Percentiles rank a stretch among this genome's conserved stretches.
Conservation (phyloP, 345 rosid species). For the Toxicodendron radicans region DNA sequence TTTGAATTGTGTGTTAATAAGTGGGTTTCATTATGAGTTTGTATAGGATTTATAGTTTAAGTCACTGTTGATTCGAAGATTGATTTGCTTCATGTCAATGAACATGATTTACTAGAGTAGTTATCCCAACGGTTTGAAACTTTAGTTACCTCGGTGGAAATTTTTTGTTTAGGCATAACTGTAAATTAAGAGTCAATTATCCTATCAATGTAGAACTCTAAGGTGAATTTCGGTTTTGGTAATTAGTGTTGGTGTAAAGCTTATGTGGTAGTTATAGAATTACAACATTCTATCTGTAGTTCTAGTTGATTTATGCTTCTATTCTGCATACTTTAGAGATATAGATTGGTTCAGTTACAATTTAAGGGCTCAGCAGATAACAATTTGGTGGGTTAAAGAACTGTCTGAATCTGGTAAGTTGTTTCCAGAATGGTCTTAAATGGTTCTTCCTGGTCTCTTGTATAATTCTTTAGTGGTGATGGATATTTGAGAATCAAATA, state of each 20-base stretch:
- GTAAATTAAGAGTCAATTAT: background rate
- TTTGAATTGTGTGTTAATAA: background rate
- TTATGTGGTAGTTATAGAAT: background rate
- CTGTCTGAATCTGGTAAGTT: background rate
- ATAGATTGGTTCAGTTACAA: background rate
- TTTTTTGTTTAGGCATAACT: background rate
- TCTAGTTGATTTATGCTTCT: background rate
- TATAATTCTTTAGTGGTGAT: background rate
- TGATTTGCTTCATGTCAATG: too few species aligned
- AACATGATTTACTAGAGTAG: too few species aligned
- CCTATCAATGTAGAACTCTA: background rate
- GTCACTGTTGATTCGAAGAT: background rate
- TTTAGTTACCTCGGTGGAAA: background rate
- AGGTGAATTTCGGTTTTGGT: background rate
- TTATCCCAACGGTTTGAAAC: background rate
- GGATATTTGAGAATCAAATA: background rate
- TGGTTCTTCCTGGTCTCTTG: background rate
- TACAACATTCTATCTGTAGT: background rate
- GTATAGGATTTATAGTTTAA: background rate
- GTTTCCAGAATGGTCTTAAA: background rate
- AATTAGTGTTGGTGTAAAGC: background rate
- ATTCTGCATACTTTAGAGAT: background rate
- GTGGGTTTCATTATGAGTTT: conserved; percentile 2
- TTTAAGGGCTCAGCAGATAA: background rate
- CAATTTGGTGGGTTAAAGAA: background rate